A percentile compares a stretch with the other conserved stretches of the same genome.
Conservation (phyloP, 257 asterid species). For the Linaria vulgaris region DNA sequence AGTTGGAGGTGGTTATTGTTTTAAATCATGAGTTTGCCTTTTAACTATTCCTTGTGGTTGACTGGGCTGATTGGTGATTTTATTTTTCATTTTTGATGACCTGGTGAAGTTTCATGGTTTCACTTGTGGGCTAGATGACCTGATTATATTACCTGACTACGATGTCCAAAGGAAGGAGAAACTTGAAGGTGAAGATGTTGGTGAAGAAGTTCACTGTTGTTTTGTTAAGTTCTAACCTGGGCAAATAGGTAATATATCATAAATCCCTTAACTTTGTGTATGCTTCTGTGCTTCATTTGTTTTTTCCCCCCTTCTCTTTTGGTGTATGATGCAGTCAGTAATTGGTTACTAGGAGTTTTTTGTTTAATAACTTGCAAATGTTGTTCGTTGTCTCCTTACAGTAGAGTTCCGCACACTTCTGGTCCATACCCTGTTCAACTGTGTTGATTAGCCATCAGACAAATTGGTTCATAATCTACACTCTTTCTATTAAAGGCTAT, state of each 20-base stretch:
- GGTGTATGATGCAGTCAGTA: too few species aligned
- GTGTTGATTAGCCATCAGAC: too few species aligned
- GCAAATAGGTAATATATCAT: constrained; percentile 61
- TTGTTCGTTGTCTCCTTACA: too few species aligned
- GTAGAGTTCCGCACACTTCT: too few species aligned
- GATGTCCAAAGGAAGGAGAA: constrained; percentile 77
- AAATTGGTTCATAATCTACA: too few species aligned
- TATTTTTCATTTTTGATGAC: constrained; percentile 21
- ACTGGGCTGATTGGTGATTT: constrained; percentile 24
- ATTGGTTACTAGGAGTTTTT: too few species aligned
- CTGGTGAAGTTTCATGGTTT: constrained; percentile 78
- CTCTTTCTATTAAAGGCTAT: too few species aligned
- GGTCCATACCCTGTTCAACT: too few species aligned
- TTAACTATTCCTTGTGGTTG: background rate
- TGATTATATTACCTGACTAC: constrained; percentile 68
- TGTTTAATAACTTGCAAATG: too few species aligned
- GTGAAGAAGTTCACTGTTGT: constrained; percentile 92
- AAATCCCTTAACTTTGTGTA: constrained; percentile 9
- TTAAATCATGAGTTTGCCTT: constrained; percentile 17
- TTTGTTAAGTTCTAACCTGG: constrained; percentile 82
- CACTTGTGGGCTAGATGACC: constrained; percentile 97
- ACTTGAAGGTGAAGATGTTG: constrained; percentile 92
- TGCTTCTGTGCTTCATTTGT: constrained; percentile 18
- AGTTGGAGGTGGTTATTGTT: constrained; percentile 68
- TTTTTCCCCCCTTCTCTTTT: background rate